phyloP scores from a whole-genome alignment of 163 green algal species.

The Scenedesmus sp. region DNA sequence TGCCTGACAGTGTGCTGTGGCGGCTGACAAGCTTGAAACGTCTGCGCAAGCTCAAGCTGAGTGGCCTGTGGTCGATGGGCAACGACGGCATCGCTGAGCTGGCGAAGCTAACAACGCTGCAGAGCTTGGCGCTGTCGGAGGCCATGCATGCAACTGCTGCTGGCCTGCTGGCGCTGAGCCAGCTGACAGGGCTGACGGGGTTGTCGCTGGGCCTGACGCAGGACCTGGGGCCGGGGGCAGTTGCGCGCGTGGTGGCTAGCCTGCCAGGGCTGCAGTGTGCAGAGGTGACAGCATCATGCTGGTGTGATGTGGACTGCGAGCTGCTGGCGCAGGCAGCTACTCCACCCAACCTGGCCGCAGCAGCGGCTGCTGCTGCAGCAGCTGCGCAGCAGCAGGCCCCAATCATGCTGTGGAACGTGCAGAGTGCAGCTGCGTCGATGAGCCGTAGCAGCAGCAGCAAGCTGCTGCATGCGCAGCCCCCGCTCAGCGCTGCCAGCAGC shows the following conservation, averaged over 20 bases:
- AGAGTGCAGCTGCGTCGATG: not conserved
- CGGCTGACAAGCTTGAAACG: constrained; percentile 7
- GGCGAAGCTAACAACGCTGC: constrained; percentile 21
- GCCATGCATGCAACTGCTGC: constrained; percentile 35
- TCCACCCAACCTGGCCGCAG: not conserved
- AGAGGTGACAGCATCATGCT: constrained; percentile 32
- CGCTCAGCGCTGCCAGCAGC: not conserved
- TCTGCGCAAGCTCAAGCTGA: constrained; percentile 30
- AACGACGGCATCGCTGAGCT: constrained; percentile 27
- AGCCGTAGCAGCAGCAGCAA: constrained; percentile 47
- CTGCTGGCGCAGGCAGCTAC: constrained; percentile 23
- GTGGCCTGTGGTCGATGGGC: constrained; percentile 41
- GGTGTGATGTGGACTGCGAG: constrained; percentile 42
- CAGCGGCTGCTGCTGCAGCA: constrained; percentile 18
- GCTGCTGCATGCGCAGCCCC: not conserved
- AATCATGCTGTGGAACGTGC: constrained; percentile 4
- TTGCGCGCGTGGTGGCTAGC: not conserved
- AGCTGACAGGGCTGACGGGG: constrained; percentile 19
- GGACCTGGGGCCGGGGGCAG: constrained; percentile 23
- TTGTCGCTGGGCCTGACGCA: constrained; percentile 44
- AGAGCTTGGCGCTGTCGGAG: constrained; percentile 28
- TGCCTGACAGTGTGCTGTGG: constrained; percentile 34
- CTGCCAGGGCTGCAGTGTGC: constrained; percentile 27
- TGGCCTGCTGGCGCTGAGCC: constrained; percentile 15
- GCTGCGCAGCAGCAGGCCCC: not conserved